These are phyloP conservation scores for Bjerkandera adusta DNA, from an alignment of 1,284 basidiomycete genomes.

Conservation along the genomic window DNA sequence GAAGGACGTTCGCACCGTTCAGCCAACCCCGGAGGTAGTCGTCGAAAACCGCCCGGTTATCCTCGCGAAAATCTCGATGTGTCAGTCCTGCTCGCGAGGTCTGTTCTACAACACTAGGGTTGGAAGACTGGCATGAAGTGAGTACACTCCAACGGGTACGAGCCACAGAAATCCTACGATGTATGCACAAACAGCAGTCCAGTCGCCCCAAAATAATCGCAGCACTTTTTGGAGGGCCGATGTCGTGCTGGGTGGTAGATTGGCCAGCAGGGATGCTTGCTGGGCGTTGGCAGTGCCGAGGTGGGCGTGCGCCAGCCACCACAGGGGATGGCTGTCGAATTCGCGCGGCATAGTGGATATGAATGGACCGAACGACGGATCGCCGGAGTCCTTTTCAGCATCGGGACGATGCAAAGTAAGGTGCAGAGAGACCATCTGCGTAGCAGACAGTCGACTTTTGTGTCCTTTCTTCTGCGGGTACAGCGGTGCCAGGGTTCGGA, in stretches of 20 bases:
- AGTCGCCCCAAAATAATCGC: conserved; percentile 59
- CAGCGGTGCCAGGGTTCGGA: conserved; percentile 53
- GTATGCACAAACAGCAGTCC: conserved; percentile 44
- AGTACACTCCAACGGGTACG: conserved; percentile 1
- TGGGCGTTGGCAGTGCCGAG: conserved; percentile 13
- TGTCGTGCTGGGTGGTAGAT: conserved; percentile 50
- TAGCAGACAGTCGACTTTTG: conserved; percentile 45
- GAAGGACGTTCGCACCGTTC: conserved; percentile 49
- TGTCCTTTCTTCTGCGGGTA: conserved; percentile 42
- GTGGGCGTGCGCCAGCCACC: conserved; percentile 53
- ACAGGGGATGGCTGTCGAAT: conserved; percentile 75
- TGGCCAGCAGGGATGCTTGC: conserved; percentile 32
- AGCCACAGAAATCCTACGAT: conserved; percentile 38
- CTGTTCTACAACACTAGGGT: conserved; percentile 11
- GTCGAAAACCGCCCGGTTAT: conserved; percentile 10
- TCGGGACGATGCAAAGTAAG: conserved; percentile 37
- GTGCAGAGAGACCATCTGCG: conserved; percentile 51
- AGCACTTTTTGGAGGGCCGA: conserved; percentile 47
- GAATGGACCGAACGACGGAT: conserved; percentile 72
- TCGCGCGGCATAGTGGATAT: conserved; percentile 68
- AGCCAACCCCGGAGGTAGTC: conserved; percentile 87
- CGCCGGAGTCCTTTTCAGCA: conserved; percentile 37
- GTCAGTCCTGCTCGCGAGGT: conserved; percentile 16
- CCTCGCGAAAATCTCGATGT: background rate
- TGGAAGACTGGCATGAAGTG: conserved; percentile 12